Conservation (phyloP, 73 alveolate genomes). For the Effrenium voratum region DNA sequence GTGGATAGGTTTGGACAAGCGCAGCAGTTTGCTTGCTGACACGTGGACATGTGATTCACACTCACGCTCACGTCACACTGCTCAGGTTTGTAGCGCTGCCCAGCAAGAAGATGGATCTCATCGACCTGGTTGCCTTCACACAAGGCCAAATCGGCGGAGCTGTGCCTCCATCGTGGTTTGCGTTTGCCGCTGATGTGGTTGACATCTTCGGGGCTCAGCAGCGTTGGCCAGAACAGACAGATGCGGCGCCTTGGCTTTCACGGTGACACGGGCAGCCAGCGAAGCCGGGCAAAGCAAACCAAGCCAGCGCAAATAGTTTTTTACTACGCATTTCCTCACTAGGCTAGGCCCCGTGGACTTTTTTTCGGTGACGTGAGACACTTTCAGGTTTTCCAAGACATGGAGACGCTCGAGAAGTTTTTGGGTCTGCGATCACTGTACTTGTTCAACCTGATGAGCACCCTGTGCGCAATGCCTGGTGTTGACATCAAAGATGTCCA, state of each 20-base stretch:
- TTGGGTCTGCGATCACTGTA: background rate
- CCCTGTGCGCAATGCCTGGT: background rate
- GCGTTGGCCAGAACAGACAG: background rate
- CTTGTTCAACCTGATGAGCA: background rate
- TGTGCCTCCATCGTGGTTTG: background rate
- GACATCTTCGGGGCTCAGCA: background rate
- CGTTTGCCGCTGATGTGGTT: slow-evolving; percentile 14
- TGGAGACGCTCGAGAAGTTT: background rate
- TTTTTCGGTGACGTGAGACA: background rate
- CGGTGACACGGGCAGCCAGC: too few relatives aligned
- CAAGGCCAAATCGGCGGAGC: background rate
- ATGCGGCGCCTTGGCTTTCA: background rate
- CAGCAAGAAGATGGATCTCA: background rate
- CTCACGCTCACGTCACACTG: background rate
- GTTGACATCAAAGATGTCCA: background rate
- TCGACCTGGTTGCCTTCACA: slow-evolving; percentile 1
- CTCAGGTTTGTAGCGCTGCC: background rate
- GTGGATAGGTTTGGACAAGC: background rate
- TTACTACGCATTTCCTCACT: too few relatives aligned
- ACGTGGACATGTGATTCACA: background rate
- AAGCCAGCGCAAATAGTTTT: too few relatives aligned
- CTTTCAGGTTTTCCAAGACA: background rate
- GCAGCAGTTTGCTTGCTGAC: background rate
- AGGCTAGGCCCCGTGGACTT: too few relatives aligned
- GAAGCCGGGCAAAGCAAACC: too few relatives aligned